phyloP scores from a whole-genome alignment of 768 basidiomycete species.

The Russula earlei region DNA sequence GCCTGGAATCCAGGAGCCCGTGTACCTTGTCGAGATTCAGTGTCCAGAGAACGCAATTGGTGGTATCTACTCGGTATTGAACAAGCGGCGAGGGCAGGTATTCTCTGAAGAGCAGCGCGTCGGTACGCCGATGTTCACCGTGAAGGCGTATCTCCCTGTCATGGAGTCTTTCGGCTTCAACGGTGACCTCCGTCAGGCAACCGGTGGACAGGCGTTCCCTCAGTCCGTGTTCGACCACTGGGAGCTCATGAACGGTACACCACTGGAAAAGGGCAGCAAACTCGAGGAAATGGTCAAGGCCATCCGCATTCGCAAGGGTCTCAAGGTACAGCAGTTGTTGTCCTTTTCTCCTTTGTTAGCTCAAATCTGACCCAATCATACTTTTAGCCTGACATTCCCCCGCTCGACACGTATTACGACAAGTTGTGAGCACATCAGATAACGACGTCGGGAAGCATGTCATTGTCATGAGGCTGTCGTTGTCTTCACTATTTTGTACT shows the following conservation, averaged over 20 bases:
- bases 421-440: slow-evolving; percentile 50
- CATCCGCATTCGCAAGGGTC: slow-evolving; percentile 91
- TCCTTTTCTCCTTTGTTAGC: background rate
- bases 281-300: slow-evolving; percentile 71
- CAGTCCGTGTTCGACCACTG: slow-evolving; percentile 92
- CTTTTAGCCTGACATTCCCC: slow-evolving; percentile 71
- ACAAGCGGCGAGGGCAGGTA: slow-evolving; percentile 97
- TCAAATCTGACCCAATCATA: slow-evolving; percentile 7
- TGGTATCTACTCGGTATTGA: slow-evolving; percentile 89
- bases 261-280: slow-evolving; percentile 86
- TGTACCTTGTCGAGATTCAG: slow-evolving; percentile 97
- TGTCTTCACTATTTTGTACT: slow-evolving; percentile 11
- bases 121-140: slow-evolving; percentile 98
- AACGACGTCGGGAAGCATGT: background rate
- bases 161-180: slow-evolving; percentile 96
- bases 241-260: slow-evolving; percentile 76
- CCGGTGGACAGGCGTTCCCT: slow-evolving; percentile 97
- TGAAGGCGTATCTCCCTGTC: slow-evolving; percentile 94
- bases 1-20: slow-evolving; percentile 90
- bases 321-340: slow-evolving; percentile 51
- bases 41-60: slow-evolving; percentile 96
- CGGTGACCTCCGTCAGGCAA: slow-evolving; percentile 85
- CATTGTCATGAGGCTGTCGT: slow-evolving; percentile 7
- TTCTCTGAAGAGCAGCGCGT: slow-evolving; percentile 95
- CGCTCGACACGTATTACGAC: slow-evolving; percentile 89